These are phyloP conservation scores for Coemansia sp. DNA, from an alignment of 192 early-diverging fungal genomes.

Conservation along the genomic window DNA sequence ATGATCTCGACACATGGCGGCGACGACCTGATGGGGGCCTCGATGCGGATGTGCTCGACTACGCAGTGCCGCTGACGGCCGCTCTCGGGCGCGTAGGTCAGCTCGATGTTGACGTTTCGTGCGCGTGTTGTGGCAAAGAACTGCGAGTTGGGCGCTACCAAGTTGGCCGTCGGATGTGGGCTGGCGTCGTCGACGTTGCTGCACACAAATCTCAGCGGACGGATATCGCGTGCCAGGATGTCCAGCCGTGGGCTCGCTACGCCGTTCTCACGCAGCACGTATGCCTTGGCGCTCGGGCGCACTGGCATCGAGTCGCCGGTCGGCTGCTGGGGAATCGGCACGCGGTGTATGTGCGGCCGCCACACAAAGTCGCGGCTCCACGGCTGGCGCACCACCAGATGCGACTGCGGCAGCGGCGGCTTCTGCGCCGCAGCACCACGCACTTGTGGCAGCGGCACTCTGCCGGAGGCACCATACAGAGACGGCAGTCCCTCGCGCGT, in stretches of 20 bases:
- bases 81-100: conserved; percentile 5
- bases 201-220: conserved; percentile 10
- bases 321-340: no score
- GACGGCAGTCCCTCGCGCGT: no score
- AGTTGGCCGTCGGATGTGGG: conserved; percentile 19
- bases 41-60: conserved; percentile 31
- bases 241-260: conserved; percentile 30
- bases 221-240: conserved; percentile 9
- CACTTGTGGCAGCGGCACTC: no score
- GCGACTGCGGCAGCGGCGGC: neutral
- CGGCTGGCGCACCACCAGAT: neutral
- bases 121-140: conserved; percentile 16
- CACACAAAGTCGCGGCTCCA: neutral
- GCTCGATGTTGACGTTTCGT: conserved; percentile 40
- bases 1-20: conserved; percentile 46
- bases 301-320: no score
- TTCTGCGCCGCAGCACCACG: no score
- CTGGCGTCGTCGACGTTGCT: conserved; percentile 36
- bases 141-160: conserved; percentile 14
- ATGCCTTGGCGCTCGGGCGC: no score
- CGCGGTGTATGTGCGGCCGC: no score
- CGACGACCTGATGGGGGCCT: conserved; percentile 14
- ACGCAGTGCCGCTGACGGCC: conserved; percentile 12
- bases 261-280: no score
- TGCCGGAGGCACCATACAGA: no score